Evolutionary conservation across 139 green algal genomes (phyloP), one percentile per base, ranked within the genome.

Genomic region (Chlamydomonas applanata): DNA sequence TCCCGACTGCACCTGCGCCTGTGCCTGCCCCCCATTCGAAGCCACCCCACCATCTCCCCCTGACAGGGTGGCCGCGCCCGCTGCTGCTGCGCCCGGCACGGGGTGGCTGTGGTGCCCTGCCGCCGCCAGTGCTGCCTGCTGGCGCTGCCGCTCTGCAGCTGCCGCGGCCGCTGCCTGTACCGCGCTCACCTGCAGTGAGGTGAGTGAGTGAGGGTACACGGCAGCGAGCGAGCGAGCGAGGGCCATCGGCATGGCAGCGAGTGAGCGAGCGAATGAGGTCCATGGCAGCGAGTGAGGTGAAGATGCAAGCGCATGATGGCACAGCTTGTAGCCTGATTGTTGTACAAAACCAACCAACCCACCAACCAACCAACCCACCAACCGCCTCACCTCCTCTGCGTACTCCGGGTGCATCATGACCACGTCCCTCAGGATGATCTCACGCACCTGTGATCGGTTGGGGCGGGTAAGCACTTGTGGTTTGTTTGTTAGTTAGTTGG

Each of bases 381-480:
- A 7, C 40, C 54, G 11, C 54, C 54, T 62, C 54, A 32, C 22
- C 54, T 62, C 22, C 24, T 34, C 27, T 25, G 57, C 57, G 27
- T 40, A 65, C 25, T 65, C 57, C 3, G 62, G 62, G 62, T 69
- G 62, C 62, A 69, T 69, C 9, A 17, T 32, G 16, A 30, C 62
- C 32, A 69, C 62, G 62, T 69, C 62, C 62, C 33, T 5, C 32
- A 69, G 62, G 62, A 69, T 69, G 33, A 69, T 49, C 33, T 69
- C 62, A 17, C 62, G 62, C 62, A 69, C 62, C 62, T 69, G 62
- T 5, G 30, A 3, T 11, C 62, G 52, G 34, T 2, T 27, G 11
- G 35, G 11, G 4, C 4, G 59, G 4, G n/a, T 35, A 62, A 2
- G n/a, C 40, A 7, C 40, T 49, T 49, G 40, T 11, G 11, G 7